Evolutionary conservation across 805 yeast genomes (phyloP).

Genomic region (Teunomyces atbi): DNA sequence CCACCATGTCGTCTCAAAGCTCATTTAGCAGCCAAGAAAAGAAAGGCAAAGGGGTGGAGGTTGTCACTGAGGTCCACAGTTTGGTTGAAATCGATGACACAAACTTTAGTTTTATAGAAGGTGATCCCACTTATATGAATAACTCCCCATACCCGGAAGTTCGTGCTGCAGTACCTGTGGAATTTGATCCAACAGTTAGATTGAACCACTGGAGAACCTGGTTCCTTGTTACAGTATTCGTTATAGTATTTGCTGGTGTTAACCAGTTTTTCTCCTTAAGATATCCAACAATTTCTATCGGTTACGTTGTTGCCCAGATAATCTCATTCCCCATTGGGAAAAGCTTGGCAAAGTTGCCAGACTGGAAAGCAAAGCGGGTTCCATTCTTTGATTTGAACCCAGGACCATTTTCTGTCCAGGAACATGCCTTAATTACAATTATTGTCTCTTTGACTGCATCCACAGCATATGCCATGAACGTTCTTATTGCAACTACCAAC

Average conservation of each 20-base stretch:
- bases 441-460: slow-evolving; percentile 20
- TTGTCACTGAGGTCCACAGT: slow-evolving; percentile 1
- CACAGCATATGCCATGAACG: slow-evolving; percentile 22
- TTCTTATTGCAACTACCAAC: slow-evolving; percentile 21
- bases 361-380: slow-evolving; percentile 8
- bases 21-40: slow-evolving; percentile 1
- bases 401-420: slow-evolving; percentile 19
- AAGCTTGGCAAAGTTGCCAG: slow-evolving; percentile 15
- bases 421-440: slow-evolving; percentile 22
- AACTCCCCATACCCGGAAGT: slow-evolving; percentile 24
- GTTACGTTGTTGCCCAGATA: slow-evolving; percentile 24
- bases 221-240: slow-evolving; percentile 17
- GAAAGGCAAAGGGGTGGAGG: slow-evolving; percentile 3
- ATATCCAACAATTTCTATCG: slow-evolving; percentile 23
- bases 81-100: slow-evolving; percentile 11
- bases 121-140: slow-evolving; percentile 13
- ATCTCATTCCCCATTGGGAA: slow-evolving; percentile 24
- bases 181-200: slow-evolving; percentile 15
- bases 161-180: slow-evolving; percentile 19
- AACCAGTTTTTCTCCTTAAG: slow-evolving; percentile 25
- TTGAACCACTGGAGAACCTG: slow-evolving; percentile 22
- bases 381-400: slow-evolving; percentile 21
- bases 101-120: slow-evolving; percentile 12
- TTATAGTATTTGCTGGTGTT: slow-evolving; percentile 25
- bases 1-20: not conserved